Percentiles rank a stretch among this genome's conserved stretches.
These are phyloP conservation scores for Hansenula lynferdii DNA, from an alignment of 1,139 yeast genomes.

Conservation along the genomic window DNA sequence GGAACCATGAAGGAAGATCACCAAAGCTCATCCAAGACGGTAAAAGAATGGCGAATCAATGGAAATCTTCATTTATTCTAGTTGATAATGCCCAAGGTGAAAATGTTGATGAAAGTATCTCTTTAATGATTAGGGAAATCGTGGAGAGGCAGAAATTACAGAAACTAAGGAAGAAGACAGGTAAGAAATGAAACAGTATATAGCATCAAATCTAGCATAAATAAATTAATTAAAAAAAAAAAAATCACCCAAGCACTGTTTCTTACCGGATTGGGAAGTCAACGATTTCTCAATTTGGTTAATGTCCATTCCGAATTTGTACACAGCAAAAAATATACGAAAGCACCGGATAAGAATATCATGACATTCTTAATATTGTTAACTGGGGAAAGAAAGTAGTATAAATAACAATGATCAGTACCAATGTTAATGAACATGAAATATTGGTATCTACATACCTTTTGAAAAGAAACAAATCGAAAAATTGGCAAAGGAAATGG, in stretches of 20 bases:
- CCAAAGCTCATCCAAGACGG: slow-evolving; percentile 57
- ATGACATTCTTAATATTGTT: no score
- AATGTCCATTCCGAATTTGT: no score
- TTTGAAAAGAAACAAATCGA: slow-evolving; percentile 17
- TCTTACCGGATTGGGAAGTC: background rate
- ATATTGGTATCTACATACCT: slow-evolving; percentile 13
- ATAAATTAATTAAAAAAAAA: background rate
- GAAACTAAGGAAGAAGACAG: slow-evolving; percentile 17
- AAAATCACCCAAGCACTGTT: background rate
- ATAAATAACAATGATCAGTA: no score
- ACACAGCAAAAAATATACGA: no score
- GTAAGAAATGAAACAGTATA: background rate
- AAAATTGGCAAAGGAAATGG: slow-evolving; percentile 49
- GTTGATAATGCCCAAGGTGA: slow-evolving; percentile 45
- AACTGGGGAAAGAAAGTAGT: no score
- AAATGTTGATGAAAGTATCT: slow-evolving; percentile 50
- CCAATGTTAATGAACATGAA: slow-evolving; percentile 8
- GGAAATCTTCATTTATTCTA: slow-evolving; percentile 64
- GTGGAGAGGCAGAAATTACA: slow-evolving; percentile 38
- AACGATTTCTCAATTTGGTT: no score
- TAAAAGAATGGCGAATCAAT: slow-evolving; percentile 43
- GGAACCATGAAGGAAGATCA: slow-evolving; percentile 48
- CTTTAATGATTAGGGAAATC: slow-evolving; percentile 55
- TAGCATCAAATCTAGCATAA: background rate
- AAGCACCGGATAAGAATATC: no score